Percentiles rank a stretch among this genome's conserved stretches.
Evolutionary conservation across 2,329 filamentous ascomycete species (phyloP).

Genomic region (Hymenoscyphus linearis): DNA sequence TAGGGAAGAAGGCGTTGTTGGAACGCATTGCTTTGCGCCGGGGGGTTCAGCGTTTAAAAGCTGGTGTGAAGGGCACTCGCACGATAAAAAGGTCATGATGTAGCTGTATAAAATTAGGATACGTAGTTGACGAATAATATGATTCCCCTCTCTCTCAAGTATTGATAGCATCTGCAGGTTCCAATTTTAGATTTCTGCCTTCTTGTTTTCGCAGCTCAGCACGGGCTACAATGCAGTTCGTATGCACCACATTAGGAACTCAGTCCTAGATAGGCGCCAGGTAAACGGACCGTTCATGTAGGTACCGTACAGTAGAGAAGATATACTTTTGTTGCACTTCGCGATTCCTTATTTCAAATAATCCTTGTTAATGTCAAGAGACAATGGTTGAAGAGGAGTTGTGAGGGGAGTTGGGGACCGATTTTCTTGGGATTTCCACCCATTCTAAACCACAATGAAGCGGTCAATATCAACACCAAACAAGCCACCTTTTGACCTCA

Average conservation of each 20-base stretch:
- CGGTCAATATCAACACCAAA: slow-evolving; percentile 1
- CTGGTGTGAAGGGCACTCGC: slow-evolving; percentile 27
- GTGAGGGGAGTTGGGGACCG: slow-evolving; percentile 7
- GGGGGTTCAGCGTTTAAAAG: slow-evolving; percentile 22
- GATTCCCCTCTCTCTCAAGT: slow-evolving; percentile 53
- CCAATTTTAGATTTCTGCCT: slow-evolving; percentile 3
- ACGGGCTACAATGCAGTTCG: slow-evolving; percentile 14
- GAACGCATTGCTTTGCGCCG: slow-evolving; percentile 27
- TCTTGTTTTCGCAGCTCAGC: slow-evolving; percentile 3
- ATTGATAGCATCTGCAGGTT: background rate
- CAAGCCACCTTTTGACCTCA: background rate
- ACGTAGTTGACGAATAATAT: slow-evolving; percentile 45
- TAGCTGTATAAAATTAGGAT: slow-evolving; percentile 37
- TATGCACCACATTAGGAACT: background rate
- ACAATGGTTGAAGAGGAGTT: slow-evolving; percentile 11
- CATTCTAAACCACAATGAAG: background rate
- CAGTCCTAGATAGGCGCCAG: background rate
- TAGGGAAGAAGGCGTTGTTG: slow-evolving; percentile 31
- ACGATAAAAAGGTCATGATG: slow-evolving; percentile 26
- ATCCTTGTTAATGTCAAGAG: slow-evolving; percentile 8
- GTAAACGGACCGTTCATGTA: slow-evolving; percentile 1
- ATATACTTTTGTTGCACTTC: slow-evolving; percentile 21
- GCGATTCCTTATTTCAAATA: slow-evolving; percentile 19
- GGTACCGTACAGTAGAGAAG: background rate
- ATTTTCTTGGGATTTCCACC: slow-evolving; percentile 6